Conservation (phyloP, 1,139 yeast genomes). For the Sugiyamaella paludigena region DNA sequence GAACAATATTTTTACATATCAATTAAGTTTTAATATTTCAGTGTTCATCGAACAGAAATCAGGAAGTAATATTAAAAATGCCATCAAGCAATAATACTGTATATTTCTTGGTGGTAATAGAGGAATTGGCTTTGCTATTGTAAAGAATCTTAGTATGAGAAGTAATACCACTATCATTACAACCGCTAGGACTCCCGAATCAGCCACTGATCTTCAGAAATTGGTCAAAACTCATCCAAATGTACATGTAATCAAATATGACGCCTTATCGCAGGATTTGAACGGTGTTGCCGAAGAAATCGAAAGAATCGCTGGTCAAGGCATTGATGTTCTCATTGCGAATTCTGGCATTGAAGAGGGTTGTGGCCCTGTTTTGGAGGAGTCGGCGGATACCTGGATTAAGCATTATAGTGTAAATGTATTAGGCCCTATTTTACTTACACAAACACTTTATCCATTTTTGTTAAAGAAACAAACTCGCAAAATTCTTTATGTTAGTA, state of each 20-base stretch:
- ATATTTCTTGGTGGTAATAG: slow-evolving; percentile 17
- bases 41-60: neutral
- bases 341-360: slow-evolving; percentile 8
- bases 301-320: slow-evolving; percentile 7
- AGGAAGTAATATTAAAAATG: neutral
- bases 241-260: slow-evolving; percentile 9
- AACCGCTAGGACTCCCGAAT: slow-evolving; percentile 10
- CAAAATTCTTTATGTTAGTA: neutral
- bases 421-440: slow-evolving; percentile 7
- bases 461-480: slow-evolving; percentile 10
- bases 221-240: slow-evolving; percentile 1
- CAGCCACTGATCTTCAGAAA: slow-evolving; percentile 10
- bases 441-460: slow-evolving; percentile 1
- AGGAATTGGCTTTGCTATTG: slow-evolving; percentile 18
- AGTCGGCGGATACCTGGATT: neutral
- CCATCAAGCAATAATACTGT: no score
- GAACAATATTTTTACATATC: neutral
- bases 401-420: slow-evolving; percentile 17
- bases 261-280: neutral
- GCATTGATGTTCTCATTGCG: slow-evolving; percentile 10
- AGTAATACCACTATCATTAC: slow-evolving; percentile 12
- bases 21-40: neutral
- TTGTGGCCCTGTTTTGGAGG: neutral
- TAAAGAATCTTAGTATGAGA: slow-evolving; percentile 1
- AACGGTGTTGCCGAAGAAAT: slow-evolving; percentile 26